Base-by-base conservation (phyloP, 106 monocot genomes). In the Dioscorea dumetorum region DNA sequence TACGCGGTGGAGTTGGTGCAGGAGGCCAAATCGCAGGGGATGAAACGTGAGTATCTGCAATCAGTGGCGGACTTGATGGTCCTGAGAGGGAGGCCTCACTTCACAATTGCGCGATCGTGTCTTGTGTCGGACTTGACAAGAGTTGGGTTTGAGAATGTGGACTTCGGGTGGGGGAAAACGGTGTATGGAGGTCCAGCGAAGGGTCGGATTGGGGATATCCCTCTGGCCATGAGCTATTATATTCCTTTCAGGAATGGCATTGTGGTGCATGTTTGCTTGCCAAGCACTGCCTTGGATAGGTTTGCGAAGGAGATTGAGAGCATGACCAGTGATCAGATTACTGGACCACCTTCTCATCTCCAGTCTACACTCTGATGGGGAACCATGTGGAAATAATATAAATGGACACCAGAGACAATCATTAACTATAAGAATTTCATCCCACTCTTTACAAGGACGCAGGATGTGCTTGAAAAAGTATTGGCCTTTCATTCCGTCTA, bases 41-140 rank as follows among this genome's bases (percentile, higher is more conserved):
- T 24, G 9, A 41, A 0, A 28, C 14, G 51, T 10, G 79, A 68
- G n/a, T 68, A 61, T 62, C 10, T 60, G 50, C 23, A 50, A 24
- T 67, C 66, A 1, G 60, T 58, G 67, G 74, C 67, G 19, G 74
- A 74, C 31, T 18, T 67, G 50, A 59, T 73, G 73, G 73, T 66
- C 19, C 31, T 52, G 54, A 21, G 12, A 34, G 66, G 73, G 21
- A 22, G 73, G 41, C 66, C 57, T 10, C 22, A 17, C 12, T 33
- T 57, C 22, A 16, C 17, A 23, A 3, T 66, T 23, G 73, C 34
- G 22, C 22, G 48, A 14, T 48, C 66, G 23, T 73, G 49, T 48
- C 20, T 65, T 13, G 73, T 58, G 20, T 62, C 73, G 10, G 73
- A 73, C 57, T 5, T 57, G 35, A 73, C 57, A 7, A 57, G 57